These are phyloP conservation scores for Hansenula anomala DNA, from an alignment of 1,139 yeast species.

Conservation along the genomic window DNA sequence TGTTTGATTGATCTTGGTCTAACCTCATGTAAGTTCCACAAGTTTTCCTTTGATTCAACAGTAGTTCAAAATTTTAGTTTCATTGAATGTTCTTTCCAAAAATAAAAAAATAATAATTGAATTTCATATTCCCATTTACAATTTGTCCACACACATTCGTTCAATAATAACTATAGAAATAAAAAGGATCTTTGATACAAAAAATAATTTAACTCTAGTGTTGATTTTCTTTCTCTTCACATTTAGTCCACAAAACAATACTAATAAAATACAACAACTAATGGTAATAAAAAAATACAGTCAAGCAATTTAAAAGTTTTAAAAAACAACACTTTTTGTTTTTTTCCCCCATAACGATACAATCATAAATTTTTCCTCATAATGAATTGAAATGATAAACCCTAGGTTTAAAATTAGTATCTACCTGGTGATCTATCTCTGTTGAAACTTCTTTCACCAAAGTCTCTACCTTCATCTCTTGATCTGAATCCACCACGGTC, in stretches of 20 bases:
- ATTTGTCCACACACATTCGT: slow-evolving; percentile 2
- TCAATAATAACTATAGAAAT: slow-evolving; percentile 1
- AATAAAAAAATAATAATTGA: no score
- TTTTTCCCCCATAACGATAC: not conserved
- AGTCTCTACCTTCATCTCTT: slow-evolving; percentile 26
- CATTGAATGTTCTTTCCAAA: no score
- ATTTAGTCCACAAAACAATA: not conserved
- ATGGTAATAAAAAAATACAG: no score
- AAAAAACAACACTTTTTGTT: not conserved
- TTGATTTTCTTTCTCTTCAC: not conserved
- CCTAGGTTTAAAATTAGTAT: slow-evolving; percentile 26
- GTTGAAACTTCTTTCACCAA: slow-evolving; percentile 29
- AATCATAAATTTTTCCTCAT: no score
- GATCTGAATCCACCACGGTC: slow-evolving; percentile 38
- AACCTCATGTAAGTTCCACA: no score
- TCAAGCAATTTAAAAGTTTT: no score
- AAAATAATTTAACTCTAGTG: not conserved
- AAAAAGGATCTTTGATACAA: not conserved
- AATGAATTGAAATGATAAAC: no score
- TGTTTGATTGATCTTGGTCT: no score
- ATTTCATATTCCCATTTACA: slow-evolving; percentile 1
- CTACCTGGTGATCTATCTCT: slow-evolving; percentile 61
- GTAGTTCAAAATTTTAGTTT: no score
- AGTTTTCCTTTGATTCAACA: no score
- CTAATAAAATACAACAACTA: no score